Evolutionary conservation across 2,329 filamentous ascomycete genomes (phyloP), one percentile per base, ranked within the genome.

Genomic region (Purpureocillium takamizusanense): DNA sequence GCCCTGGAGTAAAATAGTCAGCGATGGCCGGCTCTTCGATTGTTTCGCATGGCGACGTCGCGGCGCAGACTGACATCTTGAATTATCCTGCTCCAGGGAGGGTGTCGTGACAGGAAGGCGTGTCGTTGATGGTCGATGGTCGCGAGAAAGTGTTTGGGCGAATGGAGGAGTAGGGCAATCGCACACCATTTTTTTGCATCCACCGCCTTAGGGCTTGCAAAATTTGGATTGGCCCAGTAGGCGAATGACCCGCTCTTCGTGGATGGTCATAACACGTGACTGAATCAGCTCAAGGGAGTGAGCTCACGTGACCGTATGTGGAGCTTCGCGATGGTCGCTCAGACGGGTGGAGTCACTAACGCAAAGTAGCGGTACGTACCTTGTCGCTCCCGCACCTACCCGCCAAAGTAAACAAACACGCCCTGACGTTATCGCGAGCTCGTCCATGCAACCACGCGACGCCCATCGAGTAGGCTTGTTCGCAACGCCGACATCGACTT

Each of bases 1-100:
- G 88, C 88, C 88, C 94, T 95, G 70, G 67, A 80, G 48, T 12
- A 10, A 45, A 47, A 54, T 51, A 47, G 56, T 62, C 52, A 62
- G 57, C 48, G 48, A 49, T 40, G 44, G 41, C n/a, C 42, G 34
- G 15, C 33, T 37, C 32, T 42, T 40, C 47, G 46, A 41, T 12
- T 44, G 35, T 34, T n/a, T 43, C 44, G 43, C 39, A 23, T 29
- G 35, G 43, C 39, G 39, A 35, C 41, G 35, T n/a, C n/a, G 37
- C 31, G 31, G 41, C 37, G 44, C 36, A 31, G 41, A 61, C 61
- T 63, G 55, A 65, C 61, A 65, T 65, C 53, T 65, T 65, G 60
- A 62, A 59, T 59, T 51, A 60, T 63, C 59, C 58, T 62, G 54
- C 55, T 61, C 55, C 54, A 53, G 50, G 46, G 51, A 53, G 54